Base-by-base conservation (phyloP, 2,329 filamentous ascomycete genomes). In the Colletotrichum limetticola region DNA sequence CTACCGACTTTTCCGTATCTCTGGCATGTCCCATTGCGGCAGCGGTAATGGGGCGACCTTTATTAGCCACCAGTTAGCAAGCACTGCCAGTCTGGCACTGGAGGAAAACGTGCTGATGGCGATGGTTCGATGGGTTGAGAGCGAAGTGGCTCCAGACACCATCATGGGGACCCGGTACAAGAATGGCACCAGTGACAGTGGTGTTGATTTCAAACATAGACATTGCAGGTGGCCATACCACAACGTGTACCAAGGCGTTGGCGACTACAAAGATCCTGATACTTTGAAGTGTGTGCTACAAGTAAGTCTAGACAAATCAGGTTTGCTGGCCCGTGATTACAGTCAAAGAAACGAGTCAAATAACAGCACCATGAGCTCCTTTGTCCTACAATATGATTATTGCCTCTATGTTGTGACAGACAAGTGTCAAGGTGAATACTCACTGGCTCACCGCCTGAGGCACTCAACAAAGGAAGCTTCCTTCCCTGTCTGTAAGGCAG, bases 1-100 rank as follows among this genome's bases (percentile, higher is more conserved):
- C 71, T 85, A 87, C 75, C 83, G 88, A 60, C 85, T 83, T 78
- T 90, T 90, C 81, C 83, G 83, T 37, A 83, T 90, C 73, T 85
- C 83, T 4, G 88, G 88, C 7, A 87, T 88, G 81, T 81, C 78
- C 2, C 88, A 90, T 77, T 90, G 88, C 76, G 74, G 64, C 12
- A 83, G 84, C 7, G 87, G 88, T 4, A 77, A 78, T n/a, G 86
- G 85, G 1, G 84, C 85, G 1, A 79, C 67, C 8, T 72, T 74
- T 8, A 75, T 82, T 5, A 78, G 80, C 2, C 78, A 82, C 28
- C 65, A 66, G 5, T 71, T 59, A 1, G 56, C 68, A 5, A 61
- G 75, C 6, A 57, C 76, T 2, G 75, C 78, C 14, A 78, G 79
- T 28, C 56, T 78, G 14, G 80, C 84, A 4, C 80, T 83, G 0